phyloP scores from a whole-genome alignment of 805 yeast species.

The Monosporozyma yasuniensis region DNA sequence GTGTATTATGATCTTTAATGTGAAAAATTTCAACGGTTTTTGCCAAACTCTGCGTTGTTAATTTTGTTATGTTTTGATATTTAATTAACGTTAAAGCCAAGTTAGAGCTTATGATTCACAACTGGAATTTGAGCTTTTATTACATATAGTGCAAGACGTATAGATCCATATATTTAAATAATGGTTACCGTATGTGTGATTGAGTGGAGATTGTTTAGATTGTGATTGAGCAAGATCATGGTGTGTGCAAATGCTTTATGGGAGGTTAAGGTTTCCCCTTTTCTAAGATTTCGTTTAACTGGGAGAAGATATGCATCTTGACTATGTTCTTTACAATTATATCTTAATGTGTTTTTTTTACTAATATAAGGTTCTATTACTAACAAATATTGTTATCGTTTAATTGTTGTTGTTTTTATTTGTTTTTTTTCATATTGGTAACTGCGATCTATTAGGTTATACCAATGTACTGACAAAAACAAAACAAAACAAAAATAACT shows the following conservation, averaged over 20 bases:
- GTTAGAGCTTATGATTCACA: background rate
- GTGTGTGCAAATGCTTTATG: background rate
- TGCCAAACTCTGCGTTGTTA: background rate
- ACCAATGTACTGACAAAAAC: too few relatives aligned
- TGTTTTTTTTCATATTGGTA: too few relatives aligned
- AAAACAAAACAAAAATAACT: background rate
- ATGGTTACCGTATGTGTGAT: slow-evolving; percentile 19
- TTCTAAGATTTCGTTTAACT: background rate
- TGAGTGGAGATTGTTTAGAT: too few relatives aligned
- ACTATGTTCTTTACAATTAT: background rate
- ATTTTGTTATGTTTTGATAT: background rate
- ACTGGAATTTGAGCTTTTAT: too few relatives aligned
- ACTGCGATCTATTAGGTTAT: too few relatives aligned
- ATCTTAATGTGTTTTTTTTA: background rate
- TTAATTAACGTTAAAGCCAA: background rate
- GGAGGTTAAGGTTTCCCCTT: background rate
- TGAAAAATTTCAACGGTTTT: slow-evolving; percentile 1
- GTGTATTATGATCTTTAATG: background rate
- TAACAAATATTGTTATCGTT: background rate
- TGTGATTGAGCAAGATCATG: too few relatives aligned
- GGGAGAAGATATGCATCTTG: background rate
- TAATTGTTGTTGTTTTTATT: background rate
- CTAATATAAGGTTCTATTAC: background rate
- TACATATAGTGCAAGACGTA: too few relatives aligned
- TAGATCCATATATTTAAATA: background rate